Base-by-base conservation (phyloP, 148 eudicot genomes). In the Rhododendron ferrugineum region DNA sequence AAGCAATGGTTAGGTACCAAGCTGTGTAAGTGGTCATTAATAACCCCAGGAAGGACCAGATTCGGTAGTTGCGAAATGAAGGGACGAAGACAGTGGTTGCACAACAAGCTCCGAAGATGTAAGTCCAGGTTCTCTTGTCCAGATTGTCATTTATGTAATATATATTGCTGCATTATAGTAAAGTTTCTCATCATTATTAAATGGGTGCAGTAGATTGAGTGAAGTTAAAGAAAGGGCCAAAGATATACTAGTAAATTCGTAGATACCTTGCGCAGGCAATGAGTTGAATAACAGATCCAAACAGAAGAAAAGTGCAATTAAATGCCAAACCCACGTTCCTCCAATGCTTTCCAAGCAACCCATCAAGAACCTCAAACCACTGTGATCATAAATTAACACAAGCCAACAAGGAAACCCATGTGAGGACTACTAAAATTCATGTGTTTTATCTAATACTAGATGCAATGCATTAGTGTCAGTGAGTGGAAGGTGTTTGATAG, bases 301-400 rank as follows among this genome's bases (percentile, higher is more conserved):
- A 95, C 80, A 95, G 91, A 86, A 95, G 97, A 87, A 95, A 95
- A 0, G 98, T 95, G 89, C 97, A 95, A 73, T 95, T 95, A 85
- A 95, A 95, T 85, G 94, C 98, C 94, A 95, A 92, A 22, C 98
- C 98, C 89, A 95, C 97, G 87, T 95, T 95, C 90, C 98, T 95
- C 98, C 98, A 95, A 80, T 95, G 93, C 49, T 93, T 95, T 52
- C 98, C 98, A 58, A 95, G 96, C 18, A 95, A 89, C 50, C 98
- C 98, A 90, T 95, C 98, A 85, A 95, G 93, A 81, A 95, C 98
- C 88, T 95, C 98, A 91, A 95, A 95, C 98, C 98, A 95, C 98
- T 52, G 46, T 60, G 7, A 58, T 16, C 46, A 62, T 30, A 64
- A 46, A 73, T 1, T 52, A 82, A 47, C 47, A 20, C 32, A 79